These are phyloP conservation scores for Xylaria sp. DNA, from an alignment of 2,329 filamentous ascomycete genomes.

Conservation along the genomic window DNA sequence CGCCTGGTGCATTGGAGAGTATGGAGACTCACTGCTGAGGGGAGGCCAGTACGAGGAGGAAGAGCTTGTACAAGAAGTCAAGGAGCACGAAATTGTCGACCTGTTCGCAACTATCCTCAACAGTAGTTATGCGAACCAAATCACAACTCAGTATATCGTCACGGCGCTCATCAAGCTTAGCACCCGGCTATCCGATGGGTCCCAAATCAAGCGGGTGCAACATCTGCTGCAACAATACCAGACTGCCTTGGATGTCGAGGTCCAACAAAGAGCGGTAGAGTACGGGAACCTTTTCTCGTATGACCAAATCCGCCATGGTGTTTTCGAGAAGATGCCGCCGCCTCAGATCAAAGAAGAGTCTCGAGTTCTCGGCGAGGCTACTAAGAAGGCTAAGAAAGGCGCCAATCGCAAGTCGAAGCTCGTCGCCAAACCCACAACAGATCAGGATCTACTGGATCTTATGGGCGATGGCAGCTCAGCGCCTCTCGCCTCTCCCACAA, in stretches of 20 bases:
- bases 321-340: conserved; percentile 96
- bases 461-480: conserved; percentile 81
- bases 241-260: conserved; percentile 90
- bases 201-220: conserved; percentile 88
- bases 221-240: conserved; percentile 81
- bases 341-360: conserved; percentile 97
- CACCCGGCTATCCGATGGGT: conserved; percentile 81
- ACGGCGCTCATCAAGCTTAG: conserved; percentile 96
- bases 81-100: conserved; percentile 90
- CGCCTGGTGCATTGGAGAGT: conserved; percentile 98
- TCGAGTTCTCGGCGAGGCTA: conserved; percentile 84
- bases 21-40: conserved; percentile 86
- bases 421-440: conserved; percentile 78
- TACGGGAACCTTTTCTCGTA: conserved; percentile 94
- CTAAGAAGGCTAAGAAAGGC: conserved; percentile 73
- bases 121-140: conserved; percentile 92
- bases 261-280: conserved; percentile 95
- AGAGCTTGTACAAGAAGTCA: conserved; percentile 82
- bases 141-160: conserved; percentile 94
- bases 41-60: conserved; percentile 95
- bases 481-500: conserved; percentile 67
- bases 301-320: conserved; percentile 86
- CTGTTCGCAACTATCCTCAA: conserved; percentile 92
- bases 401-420: conserved; percentile 78
- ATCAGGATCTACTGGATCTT: conserved; percentile 92